Evolutionary conservation across 2,329 filamentous ascomycete genomes (phyloP), one percentile per base, ranked within the genome.

Genomic region (Whalleya microplaca): DNA sequence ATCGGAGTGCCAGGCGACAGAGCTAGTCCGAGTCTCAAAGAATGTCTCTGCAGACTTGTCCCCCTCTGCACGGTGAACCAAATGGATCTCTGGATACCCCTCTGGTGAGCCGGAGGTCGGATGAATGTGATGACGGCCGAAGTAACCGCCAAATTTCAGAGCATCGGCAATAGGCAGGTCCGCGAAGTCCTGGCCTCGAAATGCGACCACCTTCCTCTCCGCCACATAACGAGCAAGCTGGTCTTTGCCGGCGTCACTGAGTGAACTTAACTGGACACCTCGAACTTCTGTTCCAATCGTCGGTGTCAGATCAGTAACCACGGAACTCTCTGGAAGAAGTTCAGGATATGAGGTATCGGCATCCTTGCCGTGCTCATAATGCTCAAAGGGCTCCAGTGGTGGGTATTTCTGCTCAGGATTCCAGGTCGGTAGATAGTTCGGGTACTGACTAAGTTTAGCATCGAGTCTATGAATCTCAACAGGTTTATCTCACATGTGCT

Each of bases 1-100:
- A 64, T 96, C 92, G 0, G 87, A 90, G 76, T 96, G 92, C 92
- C 92, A 96, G 7, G 91, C 91, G 1, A 96, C 86, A 1, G 88
- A 90, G 74, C 88, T 94, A 2, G 90, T 93, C 20, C 89, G 83
- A 45, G 84, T 84, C 55, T 68, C 76, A 56, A 90, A 85, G 72
- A 87, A 88, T 40, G 82, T 77, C 14, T 81, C 74, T 12, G 79
- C 82, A 2, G 79, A 82, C 6, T 80, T 84, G 64, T 90, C 87
- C 6, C 84, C 85, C 2, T 85, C 86, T 23, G 84, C 84, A 41
- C 90, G 84, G 73, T 94, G 90, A 1, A 94, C 90, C 1, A 95
- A 83, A 68, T 94, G 90, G 16, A 95, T 75, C 71, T 92, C 86
- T 0, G 90, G 90, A 70, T 86, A 83, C 2, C 88, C 89, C 59